Evolutionary conservation across 108 stramenopile species (phyloP), one percentile per base, ranked within the genome.

Genomic region (Skeletonema tropicum): DNA sequence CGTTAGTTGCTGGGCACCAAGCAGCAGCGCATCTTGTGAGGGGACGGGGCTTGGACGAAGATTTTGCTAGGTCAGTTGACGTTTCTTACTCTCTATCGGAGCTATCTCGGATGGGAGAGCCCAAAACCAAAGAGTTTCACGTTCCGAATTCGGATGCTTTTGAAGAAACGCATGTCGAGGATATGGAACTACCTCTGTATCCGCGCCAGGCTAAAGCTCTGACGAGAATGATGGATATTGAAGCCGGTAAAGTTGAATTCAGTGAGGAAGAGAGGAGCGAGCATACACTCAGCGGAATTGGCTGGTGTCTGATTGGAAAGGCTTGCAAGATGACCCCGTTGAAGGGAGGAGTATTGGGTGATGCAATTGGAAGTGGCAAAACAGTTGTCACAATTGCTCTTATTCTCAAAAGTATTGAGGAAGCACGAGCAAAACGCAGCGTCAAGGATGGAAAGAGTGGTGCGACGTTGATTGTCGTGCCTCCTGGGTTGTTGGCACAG

Each of bases 311-410:
- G 7, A 81, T 84, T 60, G 87, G 85, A 26, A 79, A 79, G 46
- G 90, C 90, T n/a, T 57, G 69, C 3, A 65, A 72, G 21, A 62
- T 48, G 30, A 68, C 79, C 12, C 76, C 64, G 1, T 46, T 91
- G 11, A 55, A 76, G 15, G 90, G 90, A 41, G 90, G 90, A 15
- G 90, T 91, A 12, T 55, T 91, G 12, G 90, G 79, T 31, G 90
- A 91, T 65, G 88, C 90, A 15, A 91, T 91, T 67, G 90, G 90
- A 23, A 80, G 84, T 52, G 90, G 90, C 31, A 92, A 92, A 57
- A 92, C 90, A 12, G 90, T 92, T 1, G 78, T 92, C 19, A 73
- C 86, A 5, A 89, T 92, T 72, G 90, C 86, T 10, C 61, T 89
- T 38, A 89, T 92, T 64, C 68, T 92, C 11, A 48, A 66, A 31